Percentiles rank a stretch among this genome's conserved stretches.
Conservation (phyloP, 352 stramenopile genomes). For the Globisporangium middletonii region DNA sequence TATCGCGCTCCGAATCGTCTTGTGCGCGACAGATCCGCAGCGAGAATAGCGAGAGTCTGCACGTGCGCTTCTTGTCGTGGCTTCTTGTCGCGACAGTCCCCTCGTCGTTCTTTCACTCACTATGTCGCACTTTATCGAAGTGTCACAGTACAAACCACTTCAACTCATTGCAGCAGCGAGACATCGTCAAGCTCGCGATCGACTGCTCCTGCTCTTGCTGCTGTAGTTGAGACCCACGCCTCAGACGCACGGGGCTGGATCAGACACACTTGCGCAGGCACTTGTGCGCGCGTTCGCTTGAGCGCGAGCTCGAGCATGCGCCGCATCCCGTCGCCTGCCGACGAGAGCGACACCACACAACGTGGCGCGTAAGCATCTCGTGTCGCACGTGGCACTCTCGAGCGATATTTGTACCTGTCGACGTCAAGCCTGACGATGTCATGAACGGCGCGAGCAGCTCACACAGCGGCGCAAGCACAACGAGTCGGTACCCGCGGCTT, state of each 20-base stretch:
- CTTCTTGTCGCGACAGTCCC: background rate
- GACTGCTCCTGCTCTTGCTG: background rate
- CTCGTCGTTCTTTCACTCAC: background rate
- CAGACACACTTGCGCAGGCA: slow-evolving; percentile 7
- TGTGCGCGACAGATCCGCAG: background rate
- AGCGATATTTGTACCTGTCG: slow-evolving; percentile 5
- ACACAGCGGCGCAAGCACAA: slow-evolving; percentile 13
- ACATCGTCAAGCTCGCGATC: background rate
- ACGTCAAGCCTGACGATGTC: slow-evolving; percentile 6
- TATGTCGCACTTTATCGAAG: background rate
- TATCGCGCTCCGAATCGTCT: no score
- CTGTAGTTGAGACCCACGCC: background rate
- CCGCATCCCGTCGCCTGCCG: slow-evolving; percentile 31
- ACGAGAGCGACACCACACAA: background rate
- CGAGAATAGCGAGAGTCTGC: background rate
- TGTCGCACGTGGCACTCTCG: background rate
- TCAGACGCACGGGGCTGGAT: slow-evolving; percentile 3
- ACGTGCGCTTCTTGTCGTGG: background rate
- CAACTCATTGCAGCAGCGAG: background rate
- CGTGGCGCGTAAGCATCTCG: background rate
- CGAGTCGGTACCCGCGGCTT: slow-evolving; percentile 3
- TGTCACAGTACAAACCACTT: background rate
- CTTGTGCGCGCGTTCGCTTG: slow-evolving; percentile 27
- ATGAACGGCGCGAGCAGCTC: slow-evolving; percentile 12
- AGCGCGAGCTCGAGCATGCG: slow-evolving; percentile 53